Percentiles rank a stretch among this genome's conserved stretches.
Evolutionary conservation across 75 land plant genomes (phyloP).

Genomic region (Chamaecyparis obtusa): DNA sequence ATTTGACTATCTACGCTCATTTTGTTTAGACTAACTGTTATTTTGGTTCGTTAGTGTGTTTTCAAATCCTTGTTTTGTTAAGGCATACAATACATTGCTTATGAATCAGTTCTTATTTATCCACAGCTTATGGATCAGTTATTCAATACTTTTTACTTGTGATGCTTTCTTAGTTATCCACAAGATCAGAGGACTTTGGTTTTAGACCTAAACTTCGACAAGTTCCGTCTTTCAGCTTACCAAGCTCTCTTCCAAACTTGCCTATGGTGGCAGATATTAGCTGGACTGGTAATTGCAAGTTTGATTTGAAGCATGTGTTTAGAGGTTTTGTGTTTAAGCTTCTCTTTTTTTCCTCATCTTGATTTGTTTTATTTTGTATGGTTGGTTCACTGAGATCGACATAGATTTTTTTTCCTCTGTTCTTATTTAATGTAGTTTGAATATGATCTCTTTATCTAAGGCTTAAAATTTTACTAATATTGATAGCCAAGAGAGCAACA

Average conservation of each 20-base stretch:
- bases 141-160: constrained; percentile 6
- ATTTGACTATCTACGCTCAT: background rate
- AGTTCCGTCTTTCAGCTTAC: constrained; percentile 46
- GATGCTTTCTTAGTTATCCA: constrained; percentile 4
- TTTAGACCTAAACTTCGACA: constrained; percentile 36
- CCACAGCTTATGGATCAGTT: constrained; percentile 1
- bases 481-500: background rate
- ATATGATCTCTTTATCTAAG: background rate
- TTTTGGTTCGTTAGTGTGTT: background rate
- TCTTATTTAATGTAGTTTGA: background rate
- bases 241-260: constrained; percentile 35
- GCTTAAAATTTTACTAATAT: background rate
- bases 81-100: background rate
- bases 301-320: background rate
- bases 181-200: constrained; percentile 35
- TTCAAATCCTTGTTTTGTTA: background rate
- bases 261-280: constrained; percentile 53
- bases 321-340: background rate
- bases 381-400: background rate
- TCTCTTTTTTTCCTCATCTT: background rate
- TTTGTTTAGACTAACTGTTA: background rate
- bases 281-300: constrained; percentile 33
- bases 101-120: background rate
- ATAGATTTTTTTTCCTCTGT: background rate
- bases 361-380: background rate